Percentiles rank a stretch among this genome's conserved stretches.
phyloP scores from a whole-genome alignment of 257 asterid genomes.

The Mitragyna speciosa region DNA sequence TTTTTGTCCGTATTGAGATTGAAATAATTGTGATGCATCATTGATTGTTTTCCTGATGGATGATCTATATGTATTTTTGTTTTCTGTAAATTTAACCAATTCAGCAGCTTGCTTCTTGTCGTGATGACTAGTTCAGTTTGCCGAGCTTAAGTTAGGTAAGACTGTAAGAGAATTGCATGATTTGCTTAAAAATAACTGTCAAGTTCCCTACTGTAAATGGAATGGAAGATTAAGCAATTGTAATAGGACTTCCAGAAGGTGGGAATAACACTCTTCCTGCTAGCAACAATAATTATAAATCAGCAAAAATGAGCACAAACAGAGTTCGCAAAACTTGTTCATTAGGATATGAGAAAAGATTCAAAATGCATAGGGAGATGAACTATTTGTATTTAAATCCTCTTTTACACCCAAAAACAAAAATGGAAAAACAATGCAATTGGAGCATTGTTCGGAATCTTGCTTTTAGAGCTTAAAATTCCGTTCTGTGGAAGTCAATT shows the following conservation, averaged over 20 bases:
- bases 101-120: not conserved
- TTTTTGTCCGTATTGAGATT: not conserved
- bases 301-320: not conserved
- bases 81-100: not conserved
- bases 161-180: not conserved
- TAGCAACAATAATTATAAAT: not conserved
- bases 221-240: not conserved
- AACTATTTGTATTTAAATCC: no score
- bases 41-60: not conserved
- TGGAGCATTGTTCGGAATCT: no score
- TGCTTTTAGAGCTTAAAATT: no score
- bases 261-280: not conserved
- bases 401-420: no score
- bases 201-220: no score
- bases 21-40: not conserved
- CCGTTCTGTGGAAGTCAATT: no score
- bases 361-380: not conserved
- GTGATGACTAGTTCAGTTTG: not conserved
- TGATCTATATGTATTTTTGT: conserved; percentile 1
- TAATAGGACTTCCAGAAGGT: not conserved
- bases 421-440: no score
- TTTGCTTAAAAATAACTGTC: not conserved
- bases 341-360: not conserved
- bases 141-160: not conserved
- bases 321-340: no score